Conservation (phyloP, 768 basidiomycete genomes). For the Wakefieldia striispora region DNA sequence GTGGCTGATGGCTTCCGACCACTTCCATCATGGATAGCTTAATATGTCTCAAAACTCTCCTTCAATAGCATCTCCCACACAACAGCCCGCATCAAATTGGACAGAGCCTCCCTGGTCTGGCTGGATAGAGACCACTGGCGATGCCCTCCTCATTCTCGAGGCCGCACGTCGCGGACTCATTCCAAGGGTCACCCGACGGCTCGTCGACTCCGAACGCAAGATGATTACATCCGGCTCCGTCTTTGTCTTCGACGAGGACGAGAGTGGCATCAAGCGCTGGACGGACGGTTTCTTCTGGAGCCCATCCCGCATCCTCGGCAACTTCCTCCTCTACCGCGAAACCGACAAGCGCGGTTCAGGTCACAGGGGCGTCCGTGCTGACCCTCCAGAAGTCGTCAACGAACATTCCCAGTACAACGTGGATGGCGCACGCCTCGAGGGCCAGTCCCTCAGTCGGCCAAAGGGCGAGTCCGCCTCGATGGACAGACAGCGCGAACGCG, state of each 20-base stretch:
- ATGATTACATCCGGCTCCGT: conserved; percentile 94
- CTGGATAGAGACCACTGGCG: conserved; percentile 93
- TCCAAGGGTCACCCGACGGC: conserved; percentile 85
- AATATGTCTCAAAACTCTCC: conserved; percentile 32
- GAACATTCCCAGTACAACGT: conserved; percentile 39
- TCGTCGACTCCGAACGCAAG: conserved; percentile 88
- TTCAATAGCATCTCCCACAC: conserved; percentile 14
- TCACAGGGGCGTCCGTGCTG: conserved; percentile 51
- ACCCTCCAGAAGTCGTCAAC: conserved; percentile 37
- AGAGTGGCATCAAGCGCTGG: conserved; percentile 97
- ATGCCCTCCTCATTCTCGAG: conserved; percentile 95
- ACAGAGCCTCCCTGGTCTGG: conserved; percentile 91
- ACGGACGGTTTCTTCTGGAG: conserved; percentile 98
- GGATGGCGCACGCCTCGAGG: conserved; percentile 28
- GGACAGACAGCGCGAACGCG: conserved; percentile 76
- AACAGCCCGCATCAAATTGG: conserved; percentile 51
- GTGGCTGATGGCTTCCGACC: too few relatives aligned
- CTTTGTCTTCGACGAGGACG: conserved; percentile 97
- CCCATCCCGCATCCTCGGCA: conserved; percentile 88
- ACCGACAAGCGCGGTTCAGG: conserved; percentile 79
- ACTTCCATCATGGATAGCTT: conserved; percentile 13
- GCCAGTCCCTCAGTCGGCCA: conserved; percentile 61
- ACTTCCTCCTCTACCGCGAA: conserved; percentile 94
- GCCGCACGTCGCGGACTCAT: conserved; percentile 88
- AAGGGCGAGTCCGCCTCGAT: conserved; percentile 52